These are phyloP conservation scores for Nymphaea thermarum DNA, from an alignment of 164 flowering plant genomes.

Conservation along the genomic window DNA sequence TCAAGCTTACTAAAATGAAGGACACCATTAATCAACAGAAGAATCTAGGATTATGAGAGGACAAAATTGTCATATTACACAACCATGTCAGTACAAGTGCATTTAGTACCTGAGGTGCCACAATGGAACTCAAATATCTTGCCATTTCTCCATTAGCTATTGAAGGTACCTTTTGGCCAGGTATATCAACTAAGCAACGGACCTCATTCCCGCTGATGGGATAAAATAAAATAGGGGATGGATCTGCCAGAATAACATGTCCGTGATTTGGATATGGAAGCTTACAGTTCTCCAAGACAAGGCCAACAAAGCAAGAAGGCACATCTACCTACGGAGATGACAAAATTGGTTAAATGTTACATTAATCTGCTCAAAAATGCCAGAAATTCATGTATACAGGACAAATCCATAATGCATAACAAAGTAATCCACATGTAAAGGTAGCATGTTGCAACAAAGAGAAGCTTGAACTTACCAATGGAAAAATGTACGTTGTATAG, in stretches of 20 bases:
- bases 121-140: slow-evolving; percentile 61
- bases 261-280: slow-evolving; percentile 89
- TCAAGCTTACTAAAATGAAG: neutral
- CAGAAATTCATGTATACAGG: neutral
- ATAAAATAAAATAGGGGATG: slow-evolving; percentile 86
- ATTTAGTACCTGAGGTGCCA: slow-evolving; percentile 73
- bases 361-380: neutral
- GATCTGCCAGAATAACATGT: slow-evolving; percentile 78
- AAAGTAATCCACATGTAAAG: too few relatives aligned
- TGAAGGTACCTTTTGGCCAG: slow-evolving; percentile 89
- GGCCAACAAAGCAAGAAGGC: slow-evolving; percentile 87
- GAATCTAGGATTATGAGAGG: neutral
- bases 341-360: neutral
- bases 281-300: slow-evolving; percentile 61
- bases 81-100: neutral
- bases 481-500: too few relatives aligned
- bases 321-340: slow-evolving; percentile 57
- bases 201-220: slow-evolving; percentile 82
- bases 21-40: neutral
- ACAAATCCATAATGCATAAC: neutral
- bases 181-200: slow-evolving; percentile 91
- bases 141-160: slow-evolving; percentile 86
- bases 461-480: too few relatives aligned
- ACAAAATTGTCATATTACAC: neutral
- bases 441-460: too few relatives aligned